Conservation (phyloP, 2,329 filamentous ascomycete species). For the Hypoxylon sp. region DNA sequence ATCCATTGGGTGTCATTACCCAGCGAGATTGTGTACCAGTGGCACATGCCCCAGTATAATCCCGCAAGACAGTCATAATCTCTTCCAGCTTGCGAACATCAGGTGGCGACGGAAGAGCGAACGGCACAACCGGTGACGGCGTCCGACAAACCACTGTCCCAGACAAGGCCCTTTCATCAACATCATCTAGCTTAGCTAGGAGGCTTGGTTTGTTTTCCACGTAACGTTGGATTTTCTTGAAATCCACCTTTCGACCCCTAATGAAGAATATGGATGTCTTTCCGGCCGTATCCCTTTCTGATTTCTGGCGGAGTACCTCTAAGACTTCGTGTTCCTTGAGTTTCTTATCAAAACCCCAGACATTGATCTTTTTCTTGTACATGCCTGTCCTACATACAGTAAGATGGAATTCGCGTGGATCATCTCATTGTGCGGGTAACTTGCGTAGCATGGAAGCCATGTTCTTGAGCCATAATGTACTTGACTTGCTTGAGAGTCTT, state of each 20-base stretch:
- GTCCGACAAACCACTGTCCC: slow-evolving; percentile 22
- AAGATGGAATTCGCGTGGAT: slow-evolving; percentile 21
- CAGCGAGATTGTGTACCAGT: slow-evolving; percentile 39
- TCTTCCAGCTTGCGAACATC: slow-evolving; percentile 44
- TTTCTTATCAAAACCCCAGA: slow-evolving; percentile 61
- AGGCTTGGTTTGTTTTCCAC: slow-evolving; percentile 57
- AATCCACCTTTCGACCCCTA: slow-evolving; percentile 58
- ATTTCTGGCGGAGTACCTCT: slow-evolving; percentile 57
- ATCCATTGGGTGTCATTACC: slow-evolving; percentile 35
- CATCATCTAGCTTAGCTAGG: slow-evolving; percentile 14
- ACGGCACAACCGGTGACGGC: slow-evolving; percentile 20
- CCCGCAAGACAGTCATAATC: slow-evolving; percentile 44
- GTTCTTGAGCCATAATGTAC: slow-evolving; percentile 57
- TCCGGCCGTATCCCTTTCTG: slow-evolving; percentile 56
- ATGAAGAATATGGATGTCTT: slow-evolving; percentile 57
- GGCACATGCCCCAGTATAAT: slow-evolving; percentile 42
- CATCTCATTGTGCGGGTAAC: slow-evolving; percentile 36
- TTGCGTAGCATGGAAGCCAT: slow-evolving; percentile 60
- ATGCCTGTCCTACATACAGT: slow-evolving; percentile 57
- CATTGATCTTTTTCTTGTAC: slow-evolving; percentile 61
- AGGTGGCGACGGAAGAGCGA: slow-evolving; percentile 40
- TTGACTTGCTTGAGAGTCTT: slow-evolving; percentile 60
- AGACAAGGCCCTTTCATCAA: background rate
- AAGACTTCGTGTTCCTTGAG: slow-evolving; percentile 60
- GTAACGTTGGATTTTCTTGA: slow-evolving; percentile 60